phyloP scores from a whole-genome alignment of 768 basidiomycete species.

The Naematelia aurantialba region DNA sequence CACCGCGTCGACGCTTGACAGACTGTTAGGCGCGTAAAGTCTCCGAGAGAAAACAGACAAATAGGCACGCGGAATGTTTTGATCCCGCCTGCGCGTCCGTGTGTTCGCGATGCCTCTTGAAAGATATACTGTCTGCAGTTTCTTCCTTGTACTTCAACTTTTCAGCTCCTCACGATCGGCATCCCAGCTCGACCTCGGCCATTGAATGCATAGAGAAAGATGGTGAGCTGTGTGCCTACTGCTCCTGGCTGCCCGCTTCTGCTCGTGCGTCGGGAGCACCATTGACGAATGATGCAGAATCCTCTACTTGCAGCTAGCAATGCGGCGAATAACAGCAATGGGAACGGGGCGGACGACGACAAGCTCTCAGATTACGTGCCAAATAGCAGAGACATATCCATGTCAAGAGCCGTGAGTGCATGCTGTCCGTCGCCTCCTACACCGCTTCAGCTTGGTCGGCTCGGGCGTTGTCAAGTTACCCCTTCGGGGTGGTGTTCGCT shows the following conservation, averaged over 20 bases:
- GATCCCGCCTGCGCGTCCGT: background rate
- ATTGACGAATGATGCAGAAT: slow-evolving; percentile 20
- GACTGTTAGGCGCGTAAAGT: too few relatives aligned
- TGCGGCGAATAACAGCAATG: slow-evolving; percentile 15
- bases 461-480: slow-evolving; percentile 52
- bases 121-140: background rate
- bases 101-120: background rate
- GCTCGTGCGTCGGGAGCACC: background rate
- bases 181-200: background rate
- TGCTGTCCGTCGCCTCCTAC: slow-evolving; percentile 20
- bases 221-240: background rate
- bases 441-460: background rate
- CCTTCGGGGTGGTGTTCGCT: background rate
- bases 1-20: background rate
- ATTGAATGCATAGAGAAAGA: background rate
- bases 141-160: background rate
- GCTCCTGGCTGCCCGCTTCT: background rate
- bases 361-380: slow-evolving; percentile 87
- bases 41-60: background rate
- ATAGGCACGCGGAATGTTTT: background rate
- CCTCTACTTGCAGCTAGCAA: slow-evolving; percentile 37
- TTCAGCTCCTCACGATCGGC: background rate
- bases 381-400: slow-evolving; percentile 73
- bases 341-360: slow-evolving; percentile 61
- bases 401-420: slow-evolving; percentile 62